These are phyloP conservation scores for Apiospora pterosperma DNA, from an alignment of 2,329 filamentous ascomycete species.

Conservation along the genomic window DNA sequence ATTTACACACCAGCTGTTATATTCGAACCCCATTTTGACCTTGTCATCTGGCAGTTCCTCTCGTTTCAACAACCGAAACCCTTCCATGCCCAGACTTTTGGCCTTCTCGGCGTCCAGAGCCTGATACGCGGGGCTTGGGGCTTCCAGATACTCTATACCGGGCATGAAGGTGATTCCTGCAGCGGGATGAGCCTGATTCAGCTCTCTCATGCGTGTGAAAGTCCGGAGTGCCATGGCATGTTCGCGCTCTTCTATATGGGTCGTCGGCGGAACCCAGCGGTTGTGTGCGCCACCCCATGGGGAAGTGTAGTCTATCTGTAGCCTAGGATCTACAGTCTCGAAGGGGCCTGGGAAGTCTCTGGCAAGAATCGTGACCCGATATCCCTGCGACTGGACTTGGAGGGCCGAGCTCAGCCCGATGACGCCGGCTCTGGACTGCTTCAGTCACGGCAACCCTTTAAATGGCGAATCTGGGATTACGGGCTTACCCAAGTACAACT, in stretches of 20 bases:
- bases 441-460: neutral
- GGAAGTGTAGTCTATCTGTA: conserved; percentile 50
- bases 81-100: conserved; percentile 29
- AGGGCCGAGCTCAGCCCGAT: conserved; percentile 49
- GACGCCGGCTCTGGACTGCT: conserved; percentile 45
- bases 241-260: conserved; percentile 33
- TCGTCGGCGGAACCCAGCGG: conserved; percentile 43
- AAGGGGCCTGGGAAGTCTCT: conserved; percentile 44
- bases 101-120: conserved; percentile 30
- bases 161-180: conserved; percentile 46
- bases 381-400: conserved; percentile 37
- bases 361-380: conserved; percentile 41
- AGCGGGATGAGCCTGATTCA: conserved; percentile 27
- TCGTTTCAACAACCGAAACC: conserved; percentile 32
- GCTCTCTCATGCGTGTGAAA: conserved; percentile 37
- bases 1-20: conserved; percentile 53
- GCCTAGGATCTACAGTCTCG: conserved; percentile 37
- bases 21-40: conserved; percentile 45
- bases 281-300: conserved; percentile 58
- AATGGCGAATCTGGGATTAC: neutral
- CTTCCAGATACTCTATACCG: conserved; percentile 51
- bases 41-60: conserved; percentile 37
- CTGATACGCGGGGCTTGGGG: conserved; percentile 36
- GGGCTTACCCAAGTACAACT: conserved; percentile 1
- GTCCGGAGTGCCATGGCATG: conserved; percentile 40